These are phyloP conservation scores for Diphasiastrum complanatum DNA, from an alignment of 83 land plant species.

Conservation along the genomic window DNA sequence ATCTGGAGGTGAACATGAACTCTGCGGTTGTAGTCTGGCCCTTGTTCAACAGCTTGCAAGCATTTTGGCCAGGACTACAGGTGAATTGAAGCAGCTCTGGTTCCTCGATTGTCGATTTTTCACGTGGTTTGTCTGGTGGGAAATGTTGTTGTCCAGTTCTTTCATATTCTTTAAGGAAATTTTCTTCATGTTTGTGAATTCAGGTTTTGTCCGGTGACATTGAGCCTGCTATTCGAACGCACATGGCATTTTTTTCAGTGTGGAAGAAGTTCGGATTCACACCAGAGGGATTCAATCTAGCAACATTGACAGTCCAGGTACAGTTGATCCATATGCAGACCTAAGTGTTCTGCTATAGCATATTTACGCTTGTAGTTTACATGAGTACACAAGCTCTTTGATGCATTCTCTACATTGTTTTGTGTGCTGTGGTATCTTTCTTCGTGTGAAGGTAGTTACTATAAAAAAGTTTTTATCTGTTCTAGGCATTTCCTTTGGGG, in stretches of 20 bases:
- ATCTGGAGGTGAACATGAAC: slow-evolving; percentile 98
- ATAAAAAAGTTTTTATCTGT: not conserved
- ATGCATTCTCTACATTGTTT: too few relatives aligned
- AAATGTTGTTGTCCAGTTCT: not conserved
- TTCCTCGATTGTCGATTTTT: too few relatives aligned
- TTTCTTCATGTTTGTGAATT: slow-evolving; percentile 8
- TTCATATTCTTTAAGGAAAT: slow-evolving; percentile 4
- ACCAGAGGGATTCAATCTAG: slow-evolving; percentile 97
- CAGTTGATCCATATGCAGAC: not conserved
- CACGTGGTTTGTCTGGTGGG: not conserved
- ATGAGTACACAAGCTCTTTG: too few relatives aligned
- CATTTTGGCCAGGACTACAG: slow-evolving; percentile 99
- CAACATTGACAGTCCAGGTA: slow-evolving; percentile 89
- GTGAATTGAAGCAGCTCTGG: slow-evolving; percentile 29
- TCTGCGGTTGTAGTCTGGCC: slow-evolving; percentile 97
- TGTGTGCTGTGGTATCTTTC: not conserved
- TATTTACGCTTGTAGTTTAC: too few relatives aligned
- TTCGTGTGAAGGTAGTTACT: not conserved
- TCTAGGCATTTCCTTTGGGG: too few relatives aligned
- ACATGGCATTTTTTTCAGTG: slow-evolving; percentile 91
- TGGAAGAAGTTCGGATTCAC: slow-evolving; percentile 99
- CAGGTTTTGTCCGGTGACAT: slow-evolving; percentile 98
- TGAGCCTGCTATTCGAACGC: slow-evolving; percentile 93
- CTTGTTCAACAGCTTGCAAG: slow-evolving; percentile 95
- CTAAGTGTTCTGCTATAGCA: too few relatives aligned